Evolutionary conservation across 2,329 filamentous ascomycete species (phyloP).

Genomic region (Endoconidiophora laricicola): DNA sequence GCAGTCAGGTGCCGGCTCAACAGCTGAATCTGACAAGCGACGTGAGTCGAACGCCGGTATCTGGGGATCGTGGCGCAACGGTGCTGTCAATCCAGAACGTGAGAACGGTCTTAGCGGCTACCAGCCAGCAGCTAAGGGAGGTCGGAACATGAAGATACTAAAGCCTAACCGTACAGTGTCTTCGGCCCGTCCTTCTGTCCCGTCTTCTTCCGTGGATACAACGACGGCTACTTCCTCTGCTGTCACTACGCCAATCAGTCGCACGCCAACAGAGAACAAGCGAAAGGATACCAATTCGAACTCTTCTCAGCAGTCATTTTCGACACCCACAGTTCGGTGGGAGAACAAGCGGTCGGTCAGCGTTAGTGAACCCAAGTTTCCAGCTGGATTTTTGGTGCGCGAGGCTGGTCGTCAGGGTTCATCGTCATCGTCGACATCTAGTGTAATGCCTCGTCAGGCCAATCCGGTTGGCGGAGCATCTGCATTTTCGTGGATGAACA

Average conservation of each 20-base stretch:
- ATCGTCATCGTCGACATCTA: conserved; percentile 13
- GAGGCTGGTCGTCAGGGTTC: conserved; percentile 35
- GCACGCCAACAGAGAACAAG: conserved; percentile 13
- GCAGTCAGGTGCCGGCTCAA: conserved; percentile 14
- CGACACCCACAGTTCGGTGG: conserved; percentile 4
- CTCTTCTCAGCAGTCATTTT: neutral
- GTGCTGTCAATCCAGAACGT: conserved; percentile 32
- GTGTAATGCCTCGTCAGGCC: conserved; percentile 35
- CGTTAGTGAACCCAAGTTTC: conserved; percentile 7
- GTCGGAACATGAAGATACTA: conserved; percentile 76
- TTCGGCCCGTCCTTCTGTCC: conserved; percentile 25
- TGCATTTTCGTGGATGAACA: conserved; percentile 84
- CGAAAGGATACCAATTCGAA: neutral
- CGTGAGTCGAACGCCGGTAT: conserved; percentile 29
- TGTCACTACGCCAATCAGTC: conserved; percentile 14
- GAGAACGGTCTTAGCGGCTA: conserved; percentile 39
- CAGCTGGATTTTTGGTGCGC: conserved; percentile 27
- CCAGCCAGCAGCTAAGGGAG: conserved; percentile 44
- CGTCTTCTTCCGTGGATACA: neutral
- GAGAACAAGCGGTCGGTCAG: conserved; percentile 15
- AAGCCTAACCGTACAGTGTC: conserved; percentile 56
- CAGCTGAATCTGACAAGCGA: conserved; percentile 4
- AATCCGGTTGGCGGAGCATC: conserved; percentile 88
- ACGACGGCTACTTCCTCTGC: neutral
- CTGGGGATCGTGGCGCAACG: conserved; percentile 56